Percentiles rank a stretch among this genome's conserved stretches.
Evolutionary conservation across 2,329 filamentous ascomycete species (phyloP).

Genomic region (Monilinia fructigena): DNA sequence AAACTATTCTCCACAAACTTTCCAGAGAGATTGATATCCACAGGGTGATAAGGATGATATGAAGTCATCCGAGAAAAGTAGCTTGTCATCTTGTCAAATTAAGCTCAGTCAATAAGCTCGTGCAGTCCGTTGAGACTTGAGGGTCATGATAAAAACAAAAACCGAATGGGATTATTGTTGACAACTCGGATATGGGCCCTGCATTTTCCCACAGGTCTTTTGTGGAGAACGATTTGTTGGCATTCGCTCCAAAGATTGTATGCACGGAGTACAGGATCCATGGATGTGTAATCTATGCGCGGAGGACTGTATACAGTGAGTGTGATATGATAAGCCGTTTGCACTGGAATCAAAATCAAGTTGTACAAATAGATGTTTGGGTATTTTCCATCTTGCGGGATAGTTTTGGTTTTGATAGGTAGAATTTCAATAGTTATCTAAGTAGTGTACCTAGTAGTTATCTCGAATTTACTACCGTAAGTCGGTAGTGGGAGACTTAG

Average conservation of each 20-base stretch:
- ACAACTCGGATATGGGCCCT: constrained; percentile 15
- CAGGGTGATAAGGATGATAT: constrained; percentile 36
- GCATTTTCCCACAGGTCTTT: constrained; percentile 8
- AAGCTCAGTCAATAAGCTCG: background rate
- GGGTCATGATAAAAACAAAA: constrained; percentile 3
- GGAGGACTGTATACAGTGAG: background rate
- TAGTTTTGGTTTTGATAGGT: background rate
- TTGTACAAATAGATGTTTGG: constrained; percentile 5
- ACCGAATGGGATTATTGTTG: constrained; percentile 8
- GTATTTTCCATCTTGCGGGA: background rate
- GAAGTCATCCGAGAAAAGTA: constrained; percentile 14
- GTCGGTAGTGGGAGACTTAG: too few species aligned
- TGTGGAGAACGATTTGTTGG: constrained; percentile 11
- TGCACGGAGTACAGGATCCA: too few species aligned
- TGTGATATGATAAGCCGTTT: background rate
- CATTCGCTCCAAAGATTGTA: background rate
- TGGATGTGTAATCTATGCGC: background rate
- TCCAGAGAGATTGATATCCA: constrained; percentile 32
- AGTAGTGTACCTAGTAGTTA: too few species aligned
- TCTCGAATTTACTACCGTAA: too few species aligned
- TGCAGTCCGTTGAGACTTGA: background rate
- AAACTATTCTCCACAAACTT: constrained; percentile 32
- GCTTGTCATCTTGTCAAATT: constrained; percentile 3
- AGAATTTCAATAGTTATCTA: too few species aligned
- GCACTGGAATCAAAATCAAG: background rate